Percentiles rank a stretch among this genome's conserved stretches.
These are phyloP conservation scores for Xylaria hypoxylon DNA, from an alignment of 2,329 filamentous ascomycete genomes.

Conservation along the genomic window DNA sequence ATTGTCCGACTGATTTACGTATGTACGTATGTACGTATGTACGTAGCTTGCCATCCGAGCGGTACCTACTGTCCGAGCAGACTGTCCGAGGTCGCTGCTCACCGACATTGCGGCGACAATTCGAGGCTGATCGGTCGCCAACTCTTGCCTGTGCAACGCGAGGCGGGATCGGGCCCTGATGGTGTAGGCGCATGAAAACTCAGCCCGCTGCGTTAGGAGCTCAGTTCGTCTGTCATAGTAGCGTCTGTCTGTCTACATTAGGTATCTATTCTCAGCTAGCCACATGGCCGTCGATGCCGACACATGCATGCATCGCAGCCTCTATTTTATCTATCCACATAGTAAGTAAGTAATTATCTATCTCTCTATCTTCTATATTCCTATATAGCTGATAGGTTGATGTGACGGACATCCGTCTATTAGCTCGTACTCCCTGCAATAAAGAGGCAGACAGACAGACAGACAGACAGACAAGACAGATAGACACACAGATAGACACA, in stretches of 20 bases:
- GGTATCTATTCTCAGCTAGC: conserved; percentile 16
- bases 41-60: neutral
- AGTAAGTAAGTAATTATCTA: neutral
- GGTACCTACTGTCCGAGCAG: too few species aligned
- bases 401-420: neutral
- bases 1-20: too few species aligned
- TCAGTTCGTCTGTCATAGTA: too few species aligned
- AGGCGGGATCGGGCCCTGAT: conserved; percentile 15
- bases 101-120: conserved; percentile 23
- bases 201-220: conserved; percentile 26
- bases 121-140: conserved; percentile 26
- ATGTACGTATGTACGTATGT: neutral
- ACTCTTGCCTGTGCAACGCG: conserved; percentile 32
- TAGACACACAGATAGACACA: neutral
- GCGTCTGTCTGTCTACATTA: neutral
- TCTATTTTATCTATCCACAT: neutral
- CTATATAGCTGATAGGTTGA: neutral
- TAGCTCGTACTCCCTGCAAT: too few species aligned
- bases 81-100: neutral
- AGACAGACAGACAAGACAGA: neutral
- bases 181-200: neutral
- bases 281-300: conserved; percentile 28
- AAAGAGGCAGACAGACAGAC: too few species aligned
- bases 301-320: conserved; percentile 23
- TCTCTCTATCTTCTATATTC: conserved; percentile 2